Percentiles rank a stretch among this genome's conserved stretches.
Conservation (phyloP, 2,329 filamentous ascomycete genomes). For the Dactylonectria macrodidyma region DNA sequence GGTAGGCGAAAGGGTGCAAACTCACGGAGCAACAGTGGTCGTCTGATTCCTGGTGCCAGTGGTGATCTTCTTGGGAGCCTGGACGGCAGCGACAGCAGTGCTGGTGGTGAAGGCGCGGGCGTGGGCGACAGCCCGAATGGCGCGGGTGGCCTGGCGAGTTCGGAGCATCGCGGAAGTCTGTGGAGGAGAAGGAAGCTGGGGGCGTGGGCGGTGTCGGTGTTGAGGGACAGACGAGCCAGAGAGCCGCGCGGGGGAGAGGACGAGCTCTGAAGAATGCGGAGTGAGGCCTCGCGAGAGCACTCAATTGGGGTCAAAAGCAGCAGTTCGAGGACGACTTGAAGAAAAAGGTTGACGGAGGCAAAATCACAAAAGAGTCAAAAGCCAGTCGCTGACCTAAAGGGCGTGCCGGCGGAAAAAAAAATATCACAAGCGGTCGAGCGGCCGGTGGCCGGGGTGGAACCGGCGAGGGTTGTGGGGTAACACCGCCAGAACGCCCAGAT, state of each 20-base stretch:
- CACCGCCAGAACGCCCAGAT: slow-evolving; percentile 9
- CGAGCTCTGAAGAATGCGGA: slow-evolving; percentile 25
- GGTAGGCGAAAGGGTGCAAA: slow-evolving; percentile 47
- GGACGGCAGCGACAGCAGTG: slow-evolving; percentile 54
- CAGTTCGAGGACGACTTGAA: slow-evolving; percentile 20
- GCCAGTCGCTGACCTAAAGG: slow-evolving; percentile 29
- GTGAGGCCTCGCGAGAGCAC: slow-evolving; percentile 15
- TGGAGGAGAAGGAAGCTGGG: slow-evolving; percentile 30
- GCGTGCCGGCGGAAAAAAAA: slow-evolving; percentile 37
- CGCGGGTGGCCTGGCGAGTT: slow-evolving; percentile 50
- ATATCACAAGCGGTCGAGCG: slow-evolving; percentile 41
- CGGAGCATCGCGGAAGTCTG: slow-evolving; percentile 38
- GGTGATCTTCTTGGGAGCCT: slow-evolving; percentile 58
- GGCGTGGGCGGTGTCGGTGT: slow-evolving; percentile 15
- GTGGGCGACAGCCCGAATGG: slow-evolving; percentile 62
- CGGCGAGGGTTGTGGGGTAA: slow-evolving; percentile 40
- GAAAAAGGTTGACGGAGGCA: slow-evolving; percentile 26
- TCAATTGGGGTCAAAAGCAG: slow-evolving; percentile 39
- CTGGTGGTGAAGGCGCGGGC: slow-evolving; percentile 59
- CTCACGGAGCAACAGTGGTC: slow-evolving; percentile 67
- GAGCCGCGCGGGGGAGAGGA: slow-evolving; percentile 22
- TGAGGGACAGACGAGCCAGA: slow-evolving; percentile 19
- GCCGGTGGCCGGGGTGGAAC: slow-evolving; percentile 42
- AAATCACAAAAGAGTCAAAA: slow-evolving; percentile 30
- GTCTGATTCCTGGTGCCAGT: slow-evolving; percentile 63